Conservation (phyloP, 192 early-diverging fungal genomes). For the Dissophora globulifera region DNA sequence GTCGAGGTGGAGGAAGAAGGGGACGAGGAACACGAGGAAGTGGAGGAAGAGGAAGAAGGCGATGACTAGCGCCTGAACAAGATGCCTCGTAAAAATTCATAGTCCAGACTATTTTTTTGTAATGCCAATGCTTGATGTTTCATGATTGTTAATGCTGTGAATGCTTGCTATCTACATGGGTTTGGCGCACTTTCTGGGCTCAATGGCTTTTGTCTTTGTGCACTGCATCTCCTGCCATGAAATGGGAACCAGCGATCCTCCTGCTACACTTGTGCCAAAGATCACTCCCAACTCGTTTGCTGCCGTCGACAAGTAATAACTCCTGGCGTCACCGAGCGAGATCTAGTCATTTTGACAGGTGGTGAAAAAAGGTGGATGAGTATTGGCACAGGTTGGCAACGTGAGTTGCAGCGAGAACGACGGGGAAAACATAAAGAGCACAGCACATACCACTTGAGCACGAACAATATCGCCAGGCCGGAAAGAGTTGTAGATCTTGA, state of each 20-base stretch:
- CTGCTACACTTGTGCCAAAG: constrained; percentile 88
- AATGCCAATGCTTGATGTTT: not conserved
- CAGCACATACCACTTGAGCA: constrained; percentile 66
- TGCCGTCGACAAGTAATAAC: constrained; percentile 92
- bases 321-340: constrained; percentile 92
- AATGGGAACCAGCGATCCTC: constrained; percentile 88
- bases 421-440: not conserved
- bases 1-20: constrained; percentile 2
- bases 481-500: constrained; percentile 91
- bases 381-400: no score
- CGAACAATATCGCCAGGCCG: constrained; percentile 94
- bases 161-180: constrained; percentile 61
- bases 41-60: constrained; percentile 3
- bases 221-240: constrained; percentile 99
- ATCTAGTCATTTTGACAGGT: constrained; percentile 72
- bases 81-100: no score
- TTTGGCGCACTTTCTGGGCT: constrained; percentile 96
- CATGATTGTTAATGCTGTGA: not conserved
- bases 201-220: constrained; percentile 85
- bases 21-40: not conserved
- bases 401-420: no score
- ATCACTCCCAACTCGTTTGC: constrained; percentile 95
- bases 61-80: no score
- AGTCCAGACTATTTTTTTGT: no score
- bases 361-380: not conserved